Evolutionary conservation across 345 rosid genomes (phyloP), one percentile per base, ranked within the genome.

Genomic region (Capsella bursapastoris): DNA sequence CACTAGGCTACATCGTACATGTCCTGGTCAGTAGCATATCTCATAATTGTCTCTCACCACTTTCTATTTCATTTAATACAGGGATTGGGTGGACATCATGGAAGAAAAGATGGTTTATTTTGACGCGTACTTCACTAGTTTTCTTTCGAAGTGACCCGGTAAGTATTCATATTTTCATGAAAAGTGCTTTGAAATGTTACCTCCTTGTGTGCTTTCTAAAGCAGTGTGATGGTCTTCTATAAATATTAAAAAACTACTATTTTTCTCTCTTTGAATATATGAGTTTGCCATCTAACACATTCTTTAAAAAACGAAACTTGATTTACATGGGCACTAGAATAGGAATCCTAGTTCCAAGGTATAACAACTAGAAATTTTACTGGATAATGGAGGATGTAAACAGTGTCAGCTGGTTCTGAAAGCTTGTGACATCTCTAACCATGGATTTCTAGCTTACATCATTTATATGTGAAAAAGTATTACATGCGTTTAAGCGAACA

Each of bases 11-110:
- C 25, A 22, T 22, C 25, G 25, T 22, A 22, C 67, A 44, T 28
- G 53, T 37, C 64, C 32, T 44, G 38, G 14, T 63, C 52, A 29
- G 52, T 29, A 3, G 68, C 29, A 48, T 60, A 50, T 52, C 76
- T 61, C n/a, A n/a, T 37, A 37, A 37, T 25, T 47, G 48, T 15
- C 64, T 55, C 59, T 74, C 52, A 56, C 60, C 43, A 43, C 50
- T 52, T 60, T 61, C 28, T 58, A 6, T 61, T 66, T 58, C 35
- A 6, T 34, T 34, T 32, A 59, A 16, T 45, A 25, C 68, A 87
- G 96, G 96, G 77, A 86, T 90, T 74, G 96, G 96, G 29, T 90
- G 96, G 96, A 86, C 96, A 61, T 79, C 91, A 12, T 90, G 93
- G 96, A 90, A 90, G 82, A 90, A 88, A 65, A 76, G 93, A 58